These are phyloP conservation scores for Arthrobotrys conoides DNA, from an alignment of 2,329 filamentous ascomycete species.

Conservation along the genomic window DNA sequence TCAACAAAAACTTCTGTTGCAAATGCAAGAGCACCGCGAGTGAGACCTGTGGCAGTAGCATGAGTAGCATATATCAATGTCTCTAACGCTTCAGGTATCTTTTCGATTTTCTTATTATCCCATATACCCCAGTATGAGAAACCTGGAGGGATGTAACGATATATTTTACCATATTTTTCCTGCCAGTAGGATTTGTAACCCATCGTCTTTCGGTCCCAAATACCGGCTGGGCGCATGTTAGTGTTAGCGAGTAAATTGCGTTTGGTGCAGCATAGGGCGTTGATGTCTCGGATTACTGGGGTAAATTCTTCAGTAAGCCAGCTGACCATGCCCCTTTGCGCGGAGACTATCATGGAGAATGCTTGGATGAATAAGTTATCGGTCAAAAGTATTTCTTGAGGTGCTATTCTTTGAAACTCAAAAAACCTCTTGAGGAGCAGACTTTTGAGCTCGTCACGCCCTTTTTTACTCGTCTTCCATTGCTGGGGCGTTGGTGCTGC, in stretches of 20 bases:
- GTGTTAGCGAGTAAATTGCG: slow-evolving; percentile 25
- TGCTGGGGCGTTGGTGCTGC: not conserved
- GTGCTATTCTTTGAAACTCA: slow-evolving; percentile 2
- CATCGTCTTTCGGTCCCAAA: slow-evolving; percentile 25
- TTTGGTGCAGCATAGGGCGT: slow-evolving; percentile 13
- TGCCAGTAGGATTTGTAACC: slow-evolving; percentile 17
- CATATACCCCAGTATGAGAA: slow-evolving; percentile 32
- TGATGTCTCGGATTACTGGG: slow-evolving; percentile 29
- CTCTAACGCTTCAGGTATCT: slow-evolving; percentile 3
- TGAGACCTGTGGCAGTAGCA: slow-evolving; percentile 7
- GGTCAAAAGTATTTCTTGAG: slow-evolving; percentile 13
- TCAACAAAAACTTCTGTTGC: slow-evolving; percentile 23
- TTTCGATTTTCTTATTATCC: not conserved
- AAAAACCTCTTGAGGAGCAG: not conserved
- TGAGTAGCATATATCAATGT: slow-evolving; percentile 14
- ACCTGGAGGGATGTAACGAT: slow-evolving; percentile 20
- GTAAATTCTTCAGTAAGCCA: slow-evolving; percentile 12
- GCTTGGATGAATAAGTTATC: not conserved
- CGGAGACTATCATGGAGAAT: not conserved
- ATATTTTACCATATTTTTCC: slow-evolving; percentile 33
- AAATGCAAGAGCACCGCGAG: slow-evolving; percentile 19
- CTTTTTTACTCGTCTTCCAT: not conserved
- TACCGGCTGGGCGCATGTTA: slow-evolving; percentile 1
- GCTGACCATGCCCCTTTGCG: too few relatives aligned
- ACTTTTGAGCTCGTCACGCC: not conserved